Percentiles rank a stretch among this genome's conserved stretches.
These are phyloP conservation scores for Aureobasidium sp. DNA, from an alignment of 2,329 filamentous ascomycete species.

Conservation along the genomic window DNA sequence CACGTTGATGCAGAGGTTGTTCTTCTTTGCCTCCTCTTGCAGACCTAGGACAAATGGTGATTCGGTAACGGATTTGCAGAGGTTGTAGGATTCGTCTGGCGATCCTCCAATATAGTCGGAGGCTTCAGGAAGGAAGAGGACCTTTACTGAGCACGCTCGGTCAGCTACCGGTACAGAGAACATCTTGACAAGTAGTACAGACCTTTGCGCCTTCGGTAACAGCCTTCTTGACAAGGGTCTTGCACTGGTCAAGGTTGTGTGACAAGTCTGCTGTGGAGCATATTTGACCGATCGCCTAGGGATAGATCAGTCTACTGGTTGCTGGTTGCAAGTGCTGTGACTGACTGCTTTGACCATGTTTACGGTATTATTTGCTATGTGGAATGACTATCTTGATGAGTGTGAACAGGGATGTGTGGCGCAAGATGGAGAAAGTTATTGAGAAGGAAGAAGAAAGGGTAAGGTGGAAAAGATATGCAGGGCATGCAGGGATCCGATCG, in stretches of 20 bases:
- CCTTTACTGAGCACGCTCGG: slow-evolving; percentile 33
- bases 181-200: slow-evolving; percentile 13
- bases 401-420: background rate
- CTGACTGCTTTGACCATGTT: slow-evolving; percentile 22
- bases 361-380: background rate
- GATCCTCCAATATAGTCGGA: slow-evolving; percentile 75
- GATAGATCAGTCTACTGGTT: background rate
- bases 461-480: background rate
- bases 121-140: slow-evolving; percentile 87
- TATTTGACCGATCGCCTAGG: slow-evolving; percentile 78
- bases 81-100: slow-evolving; percentile 57
- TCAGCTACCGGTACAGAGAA: background rate
- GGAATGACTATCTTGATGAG: background rate
- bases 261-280: slow-evolving; percentile 72
- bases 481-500: background rate
- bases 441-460: background rate
- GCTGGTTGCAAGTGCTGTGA: background rate
- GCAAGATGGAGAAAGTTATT: background rate
- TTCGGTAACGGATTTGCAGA: slow-evolving; percentile 57
- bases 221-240: slow-evolving; percentile 62
- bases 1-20: slow-evolving; percentile 67
- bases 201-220: slow-evolving; percentile 71
- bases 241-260: slow-evolving; percentile 74
- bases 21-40: slow-evolving; percentile 54
- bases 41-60: slow-evolving; percentile 73